Conservation (phyloP, 202 grass and related monocot species). For the Carex arenaria region DNA sequence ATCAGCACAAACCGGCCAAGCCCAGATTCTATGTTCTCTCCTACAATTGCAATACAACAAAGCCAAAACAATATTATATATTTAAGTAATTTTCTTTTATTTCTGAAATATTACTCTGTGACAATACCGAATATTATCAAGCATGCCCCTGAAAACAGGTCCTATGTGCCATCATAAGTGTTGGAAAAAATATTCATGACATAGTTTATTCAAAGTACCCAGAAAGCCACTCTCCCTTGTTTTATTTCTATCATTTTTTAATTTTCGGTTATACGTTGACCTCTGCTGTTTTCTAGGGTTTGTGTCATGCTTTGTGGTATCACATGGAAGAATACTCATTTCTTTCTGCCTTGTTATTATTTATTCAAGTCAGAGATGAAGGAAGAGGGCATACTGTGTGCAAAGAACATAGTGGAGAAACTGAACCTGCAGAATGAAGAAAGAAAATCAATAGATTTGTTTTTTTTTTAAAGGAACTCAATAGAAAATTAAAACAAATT, state of each 20-base stretch:
- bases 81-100: background rate
- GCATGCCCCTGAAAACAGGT: background rate
- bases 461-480: no score
- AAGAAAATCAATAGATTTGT: background rate
- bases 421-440: slow-evolving; percentile 47
- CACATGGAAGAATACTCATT: background rate
- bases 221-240: background rate
- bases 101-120: background rate
- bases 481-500: background rate
- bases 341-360: background rate
- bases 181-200: background rate
- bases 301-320: background rate
- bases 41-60: slow-evolving; percentile 33
- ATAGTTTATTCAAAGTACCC: background rate
- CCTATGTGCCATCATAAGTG: background rate
- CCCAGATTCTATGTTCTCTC: slow-evolving; percentile 55
- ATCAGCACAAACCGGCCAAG: slow-evolving; percentile 87
- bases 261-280: background rate
- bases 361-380: background rate
- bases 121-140: background rate
- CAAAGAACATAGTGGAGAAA: slow-evolving; percentile 89
- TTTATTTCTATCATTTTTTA: background rate
- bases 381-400: slow-evolving; percentile 64
- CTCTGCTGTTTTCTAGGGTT: background rate
- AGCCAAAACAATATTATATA: background rate